Base-by-base conservation (phyloP, 2,329 filamentous ascomycete species). In the Moelleriella libera region DNA sequence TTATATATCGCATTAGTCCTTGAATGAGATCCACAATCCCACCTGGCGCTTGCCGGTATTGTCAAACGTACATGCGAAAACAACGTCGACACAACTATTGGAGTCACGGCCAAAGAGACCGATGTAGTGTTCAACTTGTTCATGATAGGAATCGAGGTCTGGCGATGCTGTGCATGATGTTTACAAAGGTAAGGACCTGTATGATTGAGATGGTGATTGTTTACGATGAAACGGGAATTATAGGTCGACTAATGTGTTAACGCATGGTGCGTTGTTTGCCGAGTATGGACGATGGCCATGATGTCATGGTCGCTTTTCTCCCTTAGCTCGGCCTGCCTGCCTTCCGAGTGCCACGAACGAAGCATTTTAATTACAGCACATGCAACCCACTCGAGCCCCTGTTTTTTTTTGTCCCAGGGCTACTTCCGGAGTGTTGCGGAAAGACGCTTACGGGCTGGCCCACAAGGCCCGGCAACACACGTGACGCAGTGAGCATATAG, bases 51-150 rank as follows among this genome's bases (percentile, higher is more conserved):
- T 37, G 34, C 34, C 12, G 34, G 8, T 37, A n/a, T 10, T 12
- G 30, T 32, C 7, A 30, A 21, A 63, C 81, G 56, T 74, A 89
- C 86, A 73, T 97, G 92, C 49, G 82, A 83, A 56, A 97, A 72
- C 52, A 90, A 82, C 11, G 90, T 96, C 54, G 85, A 82, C 48
- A 97, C 75, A 44, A 94, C 85, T 4, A 85, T 88, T 10, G 92
- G 90, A 52, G 88, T 88, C 47, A 96, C 83, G 45, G 88, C 88
- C 53, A 87, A 76, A 49, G 82, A 80, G 50, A 97, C 83, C 11
- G 85, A 81, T 40, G 90, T 75, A 14, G 88, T 94, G 65, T 86
- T 89, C 57, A 92, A 76, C 48, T 60, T 60, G 50, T 69, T 70
- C 71, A 74, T 75, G 34, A 12, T 12, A 9, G 34, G 8, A 12